Base-by-base conservation (phyloP, 176 grass and related monocot species). In the Phyllostachys edulis region DNA sequence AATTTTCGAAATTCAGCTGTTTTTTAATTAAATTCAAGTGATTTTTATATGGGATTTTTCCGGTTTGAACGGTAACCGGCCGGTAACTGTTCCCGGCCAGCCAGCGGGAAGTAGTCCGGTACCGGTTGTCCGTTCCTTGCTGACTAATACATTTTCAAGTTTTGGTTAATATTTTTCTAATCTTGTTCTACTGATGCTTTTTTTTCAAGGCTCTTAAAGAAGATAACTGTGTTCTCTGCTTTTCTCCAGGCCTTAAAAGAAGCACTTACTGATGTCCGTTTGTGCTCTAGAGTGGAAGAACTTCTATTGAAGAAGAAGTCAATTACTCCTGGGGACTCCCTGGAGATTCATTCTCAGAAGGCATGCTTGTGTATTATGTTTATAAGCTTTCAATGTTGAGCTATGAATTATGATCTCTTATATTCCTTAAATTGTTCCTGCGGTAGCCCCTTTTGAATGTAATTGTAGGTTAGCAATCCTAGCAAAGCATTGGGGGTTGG, bases 281-380 rank as follows among this genome's bases (percentile, higher is more conserved):
- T 98, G 34, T 98, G 89, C 83, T 93, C 93, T 80, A 94, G 81
- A 92, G 87, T 94, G 70, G 91, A 98, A 94, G 80, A 87, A 24
- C 87, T 98, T 80, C 74, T 98, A 73, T 83, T 98, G 18, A 94
- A 89, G 79, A 98, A 95, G 81, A 92, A 93, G 73, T 93, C 83
- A 56, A 95, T 95, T 82, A 88, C 80, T 77, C 89, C 66, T 85
- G 96, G 96, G 15, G 93, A 98, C 69, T 91, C 93, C 41, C 38
- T 87, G 67, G 91, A 94, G 40, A 94, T 61, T 56, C 93, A 95
- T 94, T 95, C 90, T 87, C 92, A 95, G 82, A 98, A 98, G 91
- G 96, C 79, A 96, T 78, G 81, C 37, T 81, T 77, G 4, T 68
- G 47, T 77, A 76, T 60, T 84, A 36, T 85, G 2, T 69, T 78